Evolutionary conservation across 2,329 filamentous ascomycete genomes (phyloP).

Genomic region (Sporothrix sp.): DNA sequence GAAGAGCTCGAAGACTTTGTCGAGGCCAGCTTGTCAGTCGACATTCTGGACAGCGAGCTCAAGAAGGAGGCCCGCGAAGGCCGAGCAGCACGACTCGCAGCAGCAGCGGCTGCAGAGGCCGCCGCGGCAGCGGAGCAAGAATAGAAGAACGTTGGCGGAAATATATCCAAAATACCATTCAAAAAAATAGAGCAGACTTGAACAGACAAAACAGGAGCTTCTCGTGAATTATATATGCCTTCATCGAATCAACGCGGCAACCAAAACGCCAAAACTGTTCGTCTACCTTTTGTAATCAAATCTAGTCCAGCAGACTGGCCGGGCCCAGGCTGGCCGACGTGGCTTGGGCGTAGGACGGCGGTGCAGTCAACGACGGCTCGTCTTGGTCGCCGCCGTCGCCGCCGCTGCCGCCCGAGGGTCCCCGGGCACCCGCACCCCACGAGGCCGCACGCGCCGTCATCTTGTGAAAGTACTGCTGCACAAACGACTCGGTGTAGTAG

Average conservation of each 20-base stretch:
- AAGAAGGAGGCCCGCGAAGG: conserved; percentile 40
- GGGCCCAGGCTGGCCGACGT: neutral
- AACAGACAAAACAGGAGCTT: neutral
- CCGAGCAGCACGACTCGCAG: neutral
- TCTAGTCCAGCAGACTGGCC: conserved; percentile 8
- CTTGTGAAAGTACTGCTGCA: conserved; percentile 64
- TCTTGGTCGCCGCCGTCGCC: neutral
- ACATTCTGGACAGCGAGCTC: conserved; percentile 55
- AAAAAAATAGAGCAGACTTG: neutral
- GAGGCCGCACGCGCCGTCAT: conserved; percentile 48
- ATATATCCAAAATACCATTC: neutral
- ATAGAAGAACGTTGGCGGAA: neutral
- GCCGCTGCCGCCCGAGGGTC: neutral
- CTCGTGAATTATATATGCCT: neutral
- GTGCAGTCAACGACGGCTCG: neutral
- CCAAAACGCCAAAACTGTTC: neutral
- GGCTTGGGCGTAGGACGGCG: conserved; percentile 14
- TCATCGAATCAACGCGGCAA: too few species aligned
- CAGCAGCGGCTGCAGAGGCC: neutral
- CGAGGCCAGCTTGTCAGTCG: conserved; percentile 76
- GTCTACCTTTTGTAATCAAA: neutral
- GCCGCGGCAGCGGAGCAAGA: neutral
- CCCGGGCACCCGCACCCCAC: too few species aligned
- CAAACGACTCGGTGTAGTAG: conserved; percentile 76
- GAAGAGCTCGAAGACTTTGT: conserved; percentile 96